Percentiles rank a stretch among this genome's conserved stretches.
Evolutionary conservation across 1,284 basidiomycete species (phyloP).

Genomic region (Leccinum pachyderme): DNA sequence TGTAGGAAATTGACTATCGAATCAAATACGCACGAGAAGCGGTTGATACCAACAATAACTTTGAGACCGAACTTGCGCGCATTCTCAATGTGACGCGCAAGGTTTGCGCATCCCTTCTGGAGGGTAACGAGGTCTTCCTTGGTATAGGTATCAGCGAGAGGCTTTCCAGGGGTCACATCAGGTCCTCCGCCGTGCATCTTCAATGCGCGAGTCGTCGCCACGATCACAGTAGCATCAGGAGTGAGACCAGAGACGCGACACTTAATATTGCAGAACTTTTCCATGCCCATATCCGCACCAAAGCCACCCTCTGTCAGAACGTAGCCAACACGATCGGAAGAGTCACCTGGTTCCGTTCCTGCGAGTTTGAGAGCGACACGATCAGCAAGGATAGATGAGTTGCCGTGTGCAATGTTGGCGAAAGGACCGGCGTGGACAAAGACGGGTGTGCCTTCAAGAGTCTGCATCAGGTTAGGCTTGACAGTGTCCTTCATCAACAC

Average conservation of each 20-base stretch:
- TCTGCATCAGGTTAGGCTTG: slow-evolving; percentile 99
- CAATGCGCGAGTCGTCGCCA: slow-evolving; percentile 95
- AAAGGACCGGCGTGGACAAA: slow-evolving; percentile 99
- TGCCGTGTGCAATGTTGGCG: slow-evolving; percentile 99
- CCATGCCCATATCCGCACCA: slow-evolving; percentile 99
- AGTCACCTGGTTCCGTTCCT: slow-evolving; percentile 92
- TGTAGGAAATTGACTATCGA: background rate
- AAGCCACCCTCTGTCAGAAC: slow-evolving; percentile 99
- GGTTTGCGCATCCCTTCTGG: slow-evolving; percentile 90
- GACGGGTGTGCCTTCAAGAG: slow-evolving; percentile 96
- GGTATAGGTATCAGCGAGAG: slow-evolving; percentile 91
- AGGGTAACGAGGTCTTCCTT: slow-evolving; percentile 92
- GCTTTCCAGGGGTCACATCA: slow-evolving; percentile 95
- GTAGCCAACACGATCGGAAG: slow-evolving; percentile 80
- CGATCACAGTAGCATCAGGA: slow-evolving; percentile 94
- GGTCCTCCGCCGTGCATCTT: slow-evolving; percentile 99
- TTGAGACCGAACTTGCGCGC: slow-evolving; percentile 96
- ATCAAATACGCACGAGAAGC: slow-evolving; percentile 73
- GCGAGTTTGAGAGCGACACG: slow-evolving; percentile 96
- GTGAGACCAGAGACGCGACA: slow-evolving; percentile 91
- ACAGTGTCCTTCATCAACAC: slow-evolving; percentile 99
- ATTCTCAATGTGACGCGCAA: slow-evolving; percentile 94
- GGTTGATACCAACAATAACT: slow-evolving; percentile 95
- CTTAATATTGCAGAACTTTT: slow-evolving; percentile 99
- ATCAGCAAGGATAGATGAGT: slow-evolving; percentile 98